Percentiles rank a stretch among this genome's conserved stretches.
Evolutionary conservation across 2,329 filamentous ascomycete species (phyloP).

Genomic region (Trichoderma lentiforme): DNA sequence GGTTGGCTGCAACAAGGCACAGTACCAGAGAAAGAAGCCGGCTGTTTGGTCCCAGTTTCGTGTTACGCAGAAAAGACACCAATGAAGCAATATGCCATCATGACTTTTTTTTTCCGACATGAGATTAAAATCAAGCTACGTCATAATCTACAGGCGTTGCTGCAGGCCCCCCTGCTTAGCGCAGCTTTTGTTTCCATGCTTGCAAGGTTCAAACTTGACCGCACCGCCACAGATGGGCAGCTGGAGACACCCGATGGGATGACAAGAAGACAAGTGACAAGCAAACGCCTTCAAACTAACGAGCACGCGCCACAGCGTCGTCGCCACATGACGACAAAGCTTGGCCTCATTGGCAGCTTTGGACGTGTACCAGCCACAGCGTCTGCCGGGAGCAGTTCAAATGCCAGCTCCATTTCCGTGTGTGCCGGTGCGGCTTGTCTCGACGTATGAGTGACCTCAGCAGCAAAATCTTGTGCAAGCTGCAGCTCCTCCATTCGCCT

Average conservation of each 20-base stretch:
- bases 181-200: neutral
- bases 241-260: neutral
- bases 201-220: neutral
- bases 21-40: neutral
- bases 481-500: neutral
- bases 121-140: neutral
- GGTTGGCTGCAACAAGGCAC: neutral
- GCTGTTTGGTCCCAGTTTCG: neutral
- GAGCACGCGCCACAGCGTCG: neutral
- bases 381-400: neutral
- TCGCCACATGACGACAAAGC: slow-evolving; percentile 12
- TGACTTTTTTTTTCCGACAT: neutral
- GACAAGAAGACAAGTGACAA: neutral
- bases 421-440: slow-evolving; percentile 2
- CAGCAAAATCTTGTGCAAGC: neutral
- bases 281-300: neutral
- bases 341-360: neutral
- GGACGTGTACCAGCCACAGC: slow-evolving; percentile 1
- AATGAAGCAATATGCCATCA: neutral
- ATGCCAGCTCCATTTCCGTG: neutral
- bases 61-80: neutral
- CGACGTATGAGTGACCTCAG: slow-evolving; percentile 18
- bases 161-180: slow-evolving; percentile 12
- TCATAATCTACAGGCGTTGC: neutral
- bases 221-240: slow-evolving; percentile 8